Evolutionary conservation across 768 basidiomycete species (phyloP).

Genomic region (Pisolithus microcarpus): DNA sequence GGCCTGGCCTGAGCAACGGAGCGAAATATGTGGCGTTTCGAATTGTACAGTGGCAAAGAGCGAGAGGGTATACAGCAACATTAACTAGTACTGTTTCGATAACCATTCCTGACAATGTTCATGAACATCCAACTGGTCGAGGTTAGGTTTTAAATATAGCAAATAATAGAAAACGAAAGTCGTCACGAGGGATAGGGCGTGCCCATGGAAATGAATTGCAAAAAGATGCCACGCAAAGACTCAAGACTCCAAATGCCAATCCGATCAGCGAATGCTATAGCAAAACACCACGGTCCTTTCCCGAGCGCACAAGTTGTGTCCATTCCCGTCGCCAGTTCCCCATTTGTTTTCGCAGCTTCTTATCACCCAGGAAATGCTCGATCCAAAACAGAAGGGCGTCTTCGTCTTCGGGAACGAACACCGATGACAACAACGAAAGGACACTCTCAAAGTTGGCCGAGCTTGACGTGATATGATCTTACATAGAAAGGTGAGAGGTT

Average conservation of each 20-base stretch:
- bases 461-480: conserved; percentile 78
- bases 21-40: too few relatives aligned
- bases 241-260: not conserved
- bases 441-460: conserved; percentile 88
- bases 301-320: conserved; percentile 58
- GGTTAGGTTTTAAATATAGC: not conserved
- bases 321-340: conserved; percentile 74
- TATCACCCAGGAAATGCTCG: conserved; percentile 46
- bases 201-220: conserved; percentile 1
- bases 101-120: not conserved
- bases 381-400: conserved; percentile 80
- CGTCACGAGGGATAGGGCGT: not conserved
- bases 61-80: not conserved
- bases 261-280: conserved; percentile 31
- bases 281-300: conserved; percentile 54
- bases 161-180: not conserved
- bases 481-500: not conserved
- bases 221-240: conserved; percentile 3
- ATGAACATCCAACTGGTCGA: too few relatives aligned
- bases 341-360: conserved; percentile 68
- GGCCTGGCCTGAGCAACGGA: too few relatives aligned
- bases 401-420: conserved; percentile 91
- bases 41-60: not conserved
- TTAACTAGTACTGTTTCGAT: not conserved
- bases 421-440: conserved; percentile 84